phyloP scores from a whole-genome alignment of 805 yeast genomes.

The Wickerhamomyces canadensis region DNA sequence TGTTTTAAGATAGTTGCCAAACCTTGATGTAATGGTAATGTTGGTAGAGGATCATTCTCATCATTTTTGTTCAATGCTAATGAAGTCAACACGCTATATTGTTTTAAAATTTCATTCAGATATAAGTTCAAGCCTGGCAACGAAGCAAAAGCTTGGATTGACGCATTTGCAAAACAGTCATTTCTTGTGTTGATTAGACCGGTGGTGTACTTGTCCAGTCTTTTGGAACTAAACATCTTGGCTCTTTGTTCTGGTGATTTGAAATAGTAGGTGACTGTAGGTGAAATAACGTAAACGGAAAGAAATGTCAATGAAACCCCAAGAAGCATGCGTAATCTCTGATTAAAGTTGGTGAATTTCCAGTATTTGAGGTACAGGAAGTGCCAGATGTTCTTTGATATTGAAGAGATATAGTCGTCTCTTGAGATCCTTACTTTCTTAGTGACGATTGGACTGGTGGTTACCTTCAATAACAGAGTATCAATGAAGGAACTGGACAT shows the following conservation, averaged over 20 bases:
- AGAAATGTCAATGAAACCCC: constrained; percentile 17
- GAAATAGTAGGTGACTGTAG: constrained; percentile 20
- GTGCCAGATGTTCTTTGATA: constrained; percentile 11
- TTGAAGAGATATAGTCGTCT: constrained; percentile 11
- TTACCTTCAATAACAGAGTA: too few species aligned
- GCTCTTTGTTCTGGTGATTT: constrained; percentile 16
- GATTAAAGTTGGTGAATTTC: constrained; percentile 11
- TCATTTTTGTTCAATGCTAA: constrained; percentile 8
- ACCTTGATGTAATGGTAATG: constrained; percentile 51
- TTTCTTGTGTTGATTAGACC: constrained; percentile 79
- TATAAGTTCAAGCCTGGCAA: constrained; percentile 55
- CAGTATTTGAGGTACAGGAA: constrained; percentile 18
- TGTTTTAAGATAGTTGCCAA: constrained; percentile 45
- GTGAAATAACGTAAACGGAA: constrained; percentile 28
- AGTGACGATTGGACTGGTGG: too few species aligned
- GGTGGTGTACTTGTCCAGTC: constrained; percentile 72
- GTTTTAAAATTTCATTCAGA: constrained; percentile 33
- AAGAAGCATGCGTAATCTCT: constrained; percentile 19
- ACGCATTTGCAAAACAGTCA: constrained; percentile 90
- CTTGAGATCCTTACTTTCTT: too few species aligned
- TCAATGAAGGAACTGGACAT: not conserved
- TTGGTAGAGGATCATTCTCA: constrained; percentile 25
- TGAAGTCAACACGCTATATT: constrained; percentile 11
- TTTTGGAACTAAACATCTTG: constrained; percentile 33
- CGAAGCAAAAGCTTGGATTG: constrained; percentile 72